A percentile compares a stretch with the other conserved stretches of the same genome.
phyloP scores from a whole-genome alignment of 805 yeast genomes.

The Myxozyma vanderwaltii region DNA sequence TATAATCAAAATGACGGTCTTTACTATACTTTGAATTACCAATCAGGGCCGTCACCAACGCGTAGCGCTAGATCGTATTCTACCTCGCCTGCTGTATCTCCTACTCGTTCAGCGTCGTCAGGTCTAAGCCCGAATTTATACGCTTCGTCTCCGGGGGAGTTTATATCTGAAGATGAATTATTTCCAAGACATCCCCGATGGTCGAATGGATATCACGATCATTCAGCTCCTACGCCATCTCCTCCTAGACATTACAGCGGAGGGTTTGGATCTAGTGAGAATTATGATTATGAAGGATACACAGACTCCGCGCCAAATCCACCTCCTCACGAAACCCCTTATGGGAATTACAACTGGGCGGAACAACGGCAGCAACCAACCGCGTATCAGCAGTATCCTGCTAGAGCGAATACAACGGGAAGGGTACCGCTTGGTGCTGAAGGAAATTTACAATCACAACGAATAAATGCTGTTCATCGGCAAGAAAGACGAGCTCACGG shows the following conservation, averaged over 20 bases:
- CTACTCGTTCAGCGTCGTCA: neutral
- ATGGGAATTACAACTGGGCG: neutral
- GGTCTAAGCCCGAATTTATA: neutral
- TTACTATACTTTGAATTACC: too few relatives aligned
- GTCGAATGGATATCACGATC: neutral
- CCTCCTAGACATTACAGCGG: constrained; percentile 4
- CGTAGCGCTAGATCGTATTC: neutral
- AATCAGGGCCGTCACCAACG: neutral
- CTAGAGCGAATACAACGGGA: constrained; percentile 21
- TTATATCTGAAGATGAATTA: constrained; percentile 1
- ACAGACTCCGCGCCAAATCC: neutral
- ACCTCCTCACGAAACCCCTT: neutral
- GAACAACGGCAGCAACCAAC: neutral
- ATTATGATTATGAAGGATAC: neutral
- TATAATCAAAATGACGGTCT: too few relatives aligned
- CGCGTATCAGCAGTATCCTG: neutral
- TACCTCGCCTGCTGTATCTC: neutral
- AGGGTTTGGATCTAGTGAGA: constrained; percentile 9
- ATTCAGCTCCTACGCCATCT: neutral
- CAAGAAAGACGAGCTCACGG: neutral
- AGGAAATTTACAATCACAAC: neutral
- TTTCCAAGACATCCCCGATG: neutral
- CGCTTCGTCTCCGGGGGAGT: constrained; percentile 7
- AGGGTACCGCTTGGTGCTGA: constrained; percentile 10
- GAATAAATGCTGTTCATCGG: neutral